Evolutionary conservation across 1,284 basidiomycete genomes (phyloP).

Genomic region (Pseudozyma flocculosa): DNA sequence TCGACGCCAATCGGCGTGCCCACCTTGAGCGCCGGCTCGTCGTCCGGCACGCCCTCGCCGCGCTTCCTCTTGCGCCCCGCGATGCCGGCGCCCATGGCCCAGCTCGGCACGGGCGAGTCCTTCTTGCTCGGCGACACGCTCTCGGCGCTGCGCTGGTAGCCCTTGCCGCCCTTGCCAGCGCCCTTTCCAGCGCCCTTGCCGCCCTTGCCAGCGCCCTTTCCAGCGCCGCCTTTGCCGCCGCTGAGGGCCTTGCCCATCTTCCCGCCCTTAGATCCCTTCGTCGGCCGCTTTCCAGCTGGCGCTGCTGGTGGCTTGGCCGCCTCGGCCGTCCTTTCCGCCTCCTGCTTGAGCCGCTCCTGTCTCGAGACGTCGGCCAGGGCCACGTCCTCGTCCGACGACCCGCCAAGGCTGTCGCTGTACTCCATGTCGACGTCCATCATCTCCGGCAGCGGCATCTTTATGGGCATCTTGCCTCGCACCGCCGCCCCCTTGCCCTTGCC

Average conservation of each 20-base stretch:
- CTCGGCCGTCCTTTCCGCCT: slow-evolving; percentile 7
- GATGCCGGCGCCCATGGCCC: slow-evolving; percentile 36
- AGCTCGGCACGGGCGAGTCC: slow-evolving; percentile 62
- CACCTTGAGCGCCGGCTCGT: slow-evolving; percentile 42
- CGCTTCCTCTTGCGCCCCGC: slow-evolving; percentile 49
- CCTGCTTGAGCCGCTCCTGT: not conserved
- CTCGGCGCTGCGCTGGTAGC: slow-evolving; percentile 64
- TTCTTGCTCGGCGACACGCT: slow-evolving; percentile 68
- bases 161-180: slow-evolving; percentile 62
- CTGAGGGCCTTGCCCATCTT: slow-evolving; percentile 51
- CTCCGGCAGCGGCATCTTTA: slow-evolving; percentile 19
- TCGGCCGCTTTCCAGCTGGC: slow-evolving; percentile 60
- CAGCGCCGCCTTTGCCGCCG: slow-evolving; percentile 55
- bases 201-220: slow-evolving; percentile 57
- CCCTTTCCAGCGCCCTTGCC: slow-evolving; percentile 48
- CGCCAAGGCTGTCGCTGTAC: slow-evolving; percentile 36
- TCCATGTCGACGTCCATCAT: slow-evolving; percentile 10
- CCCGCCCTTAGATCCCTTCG: slow-evolving; percentile 32
- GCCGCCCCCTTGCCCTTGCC: slow-evolving; percentile 29
- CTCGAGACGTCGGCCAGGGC: not conserved
- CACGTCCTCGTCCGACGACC: slow-evolving; percentile 22
- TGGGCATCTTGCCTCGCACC: slow-evolving; percentile 25
- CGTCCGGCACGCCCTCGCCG: slow-evolving; percentile 34
- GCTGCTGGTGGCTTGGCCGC: slow-evolving; percentile 15
- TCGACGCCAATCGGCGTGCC: slow-evolving; percentile 54